These are phyloP conservation scores for Penicillium sp. DNA, from an alignment of 2,329 filamentous ascomycete species.

Conservation along the genomic window DNA sequence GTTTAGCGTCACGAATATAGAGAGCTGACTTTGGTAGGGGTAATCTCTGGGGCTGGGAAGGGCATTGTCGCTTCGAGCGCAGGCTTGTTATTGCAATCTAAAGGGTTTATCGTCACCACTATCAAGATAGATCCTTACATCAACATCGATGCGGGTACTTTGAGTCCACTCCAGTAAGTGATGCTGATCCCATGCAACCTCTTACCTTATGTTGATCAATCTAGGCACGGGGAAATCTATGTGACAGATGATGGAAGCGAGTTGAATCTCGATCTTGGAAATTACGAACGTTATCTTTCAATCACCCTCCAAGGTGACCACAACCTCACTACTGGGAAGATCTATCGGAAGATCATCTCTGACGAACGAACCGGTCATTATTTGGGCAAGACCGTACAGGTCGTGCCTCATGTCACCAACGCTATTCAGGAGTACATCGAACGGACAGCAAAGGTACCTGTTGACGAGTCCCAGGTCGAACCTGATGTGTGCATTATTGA, in stretches of 20 bases:
- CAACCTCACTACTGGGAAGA: slow-evolving; percentile 97
- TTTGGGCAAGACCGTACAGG: slow-evolving; percentile 83
- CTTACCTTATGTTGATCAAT: neutral
- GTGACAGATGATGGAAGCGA: slow-evolving; percentile 82
- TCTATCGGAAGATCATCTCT: slow-evolving; percentile 86
- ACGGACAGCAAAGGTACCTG: slow-evolving; percentile 77
- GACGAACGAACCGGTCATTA: slow-evolving; percentile 72
- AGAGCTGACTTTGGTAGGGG: slow-evolving; percentile 32
- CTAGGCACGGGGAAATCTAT: slow-evolving; percentile 81
- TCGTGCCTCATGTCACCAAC: slow-evolving; percentile 88
- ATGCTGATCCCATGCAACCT: neutral
- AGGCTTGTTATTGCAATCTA: slow-evolving; percentile 33
- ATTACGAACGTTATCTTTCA: slow-evolving; percentile 78
- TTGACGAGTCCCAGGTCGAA: slow-evolving; percentile 76
- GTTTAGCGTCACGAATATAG: neutral
- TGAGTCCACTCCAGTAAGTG: slow-evolving; percentile 43
- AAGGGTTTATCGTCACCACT: slow-evolving; percentile 28
- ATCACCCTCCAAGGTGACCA: slow-evolving; percentile 80
- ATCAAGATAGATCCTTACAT: slow-evolving; percentile 63
- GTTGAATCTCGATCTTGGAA: slow-evolving; percentile 71
- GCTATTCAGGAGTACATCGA: slow-evolving; percentile 92
- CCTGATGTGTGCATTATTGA: slow-evolving; percentile 91
- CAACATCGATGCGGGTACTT: slow-evolving; percentile 72
- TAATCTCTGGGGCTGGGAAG: slow-evolving; percentile 55
- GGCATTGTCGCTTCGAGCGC: slow-evolving; percentile 63